A percentile compares a stretch with the other conserved stretches of the same genome.
Evolutionary conservation across 306 rosid genomes (phyloP).

Genomic region (Gillenia trifoliata): DNA sequence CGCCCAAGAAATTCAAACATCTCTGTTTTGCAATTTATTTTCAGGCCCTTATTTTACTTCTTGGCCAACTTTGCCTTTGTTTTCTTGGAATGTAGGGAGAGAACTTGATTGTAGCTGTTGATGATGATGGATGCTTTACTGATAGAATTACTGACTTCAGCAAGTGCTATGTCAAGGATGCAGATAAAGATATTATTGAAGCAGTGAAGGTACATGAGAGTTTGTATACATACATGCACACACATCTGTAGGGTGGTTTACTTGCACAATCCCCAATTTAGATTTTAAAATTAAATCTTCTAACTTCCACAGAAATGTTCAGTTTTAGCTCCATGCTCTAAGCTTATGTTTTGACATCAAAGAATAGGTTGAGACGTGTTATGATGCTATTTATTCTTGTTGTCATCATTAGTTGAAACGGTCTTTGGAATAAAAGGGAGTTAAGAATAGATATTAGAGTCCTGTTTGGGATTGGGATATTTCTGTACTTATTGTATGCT

Average conservation of each 20-base stretch:
- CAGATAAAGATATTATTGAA: conserved; percentile 79
- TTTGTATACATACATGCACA: neutral
- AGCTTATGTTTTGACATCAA: neutral
- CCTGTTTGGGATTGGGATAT: neutral
- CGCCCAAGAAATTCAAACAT: neutral
- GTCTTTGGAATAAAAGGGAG: neutral
- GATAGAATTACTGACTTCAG: conserved; percentile 63
- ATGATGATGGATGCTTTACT: conserved; percentile 95
- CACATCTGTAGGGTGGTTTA: neutral
- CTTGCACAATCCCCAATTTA: neutral
- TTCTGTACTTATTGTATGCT: neutral
- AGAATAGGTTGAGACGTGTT: neutral
- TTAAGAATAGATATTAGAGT: neutral
- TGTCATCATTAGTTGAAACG: neutral
- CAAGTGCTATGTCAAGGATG: conserved; percentile 79
- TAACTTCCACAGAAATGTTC: neutral
- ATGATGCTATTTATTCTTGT: neutral
- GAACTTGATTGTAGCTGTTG: conserved; percentile 80
- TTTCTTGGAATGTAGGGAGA: conserved; percentile 56
- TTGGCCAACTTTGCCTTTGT: conserved; percentile 1
- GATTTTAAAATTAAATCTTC: neutral
- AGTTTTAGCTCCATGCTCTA: neutral
- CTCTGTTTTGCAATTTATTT: neutral
- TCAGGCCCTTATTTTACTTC: neutral
- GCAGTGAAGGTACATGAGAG: conserved; percentile 60